Evolutionary conservation across 805 yeast species (phyloP).

Genomic region (Ascoidea asiatica): DNA sequence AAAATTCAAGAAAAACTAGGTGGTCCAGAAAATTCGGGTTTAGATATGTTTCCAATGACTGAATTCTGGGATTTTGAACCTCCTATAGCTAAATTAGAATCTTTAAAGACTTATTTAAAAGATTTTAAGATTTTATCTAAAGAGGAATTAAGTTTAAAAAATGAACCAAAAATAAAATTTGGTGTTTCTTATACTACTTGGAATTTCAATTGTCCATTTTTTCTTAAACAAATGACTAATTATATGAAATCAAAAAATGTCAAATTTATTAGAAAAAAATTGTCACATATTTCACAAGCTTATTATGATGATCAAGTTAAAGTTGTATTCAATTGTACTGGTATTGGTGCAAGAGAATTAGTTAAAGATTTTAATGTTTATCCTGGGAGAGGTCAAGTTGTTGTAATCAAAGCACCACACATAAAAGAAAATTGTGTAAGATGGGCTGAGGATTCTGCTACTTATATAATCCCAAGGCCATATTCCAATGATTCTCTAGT

Average conservation of each 20-base stretch:
- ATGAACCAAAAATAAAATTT: constrained; percentile 30
- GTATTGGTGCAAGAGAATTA: constrained; percentile 49
- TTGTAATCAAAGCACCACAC: constrained; percentile 59
- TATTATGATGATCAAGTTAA: constrained; percentile 21
- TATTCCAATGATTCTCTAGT: constrained; percentile 50
- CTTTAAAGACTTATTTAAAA: constrained; percentile 33
- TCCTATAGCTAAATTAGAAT: constrained; percentile 28
- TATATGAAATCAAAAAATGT: constrained; percentile 38
- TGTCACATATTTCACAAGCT: constrained; percentile 47
- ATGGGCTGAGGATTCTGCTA: constrained; percentile 50
- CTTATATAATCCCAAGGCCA: constrained; percentile 66
- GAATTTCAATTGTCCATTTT: constrained; percentile 63
- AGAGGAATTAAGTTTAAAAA: constrained; percentile 17
- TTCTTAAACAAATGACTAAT: constrained; percentile 31
- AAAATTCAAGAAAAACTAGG: constrained; percentile 33
- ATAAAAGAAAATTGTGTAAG: constrained; percentile 41
- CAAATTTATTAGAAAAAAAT: constrained; percentile 28
- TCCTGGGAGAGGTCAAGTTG: constrained; percentile 75
- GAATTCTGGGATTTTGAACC: constrained; percentile 47
- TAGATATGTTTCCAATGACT: constrained; percentile 38
- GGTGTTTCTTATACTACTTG: constrained; percentile 46
- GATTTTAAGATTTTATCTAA: constrained; percentile 27
- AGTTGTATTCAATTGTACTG: constrained; percentile 64
- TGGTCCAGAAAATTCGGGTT: constrained; percentile 33
- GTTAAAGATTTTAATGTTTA: constrained; percentile 47